Evolutionary conservation across 768 basidiomycete genomes (phyloP), one percentile per base, ranked within the genome.

Genomic region (Lepiota brunneoincarnata): DNA sequence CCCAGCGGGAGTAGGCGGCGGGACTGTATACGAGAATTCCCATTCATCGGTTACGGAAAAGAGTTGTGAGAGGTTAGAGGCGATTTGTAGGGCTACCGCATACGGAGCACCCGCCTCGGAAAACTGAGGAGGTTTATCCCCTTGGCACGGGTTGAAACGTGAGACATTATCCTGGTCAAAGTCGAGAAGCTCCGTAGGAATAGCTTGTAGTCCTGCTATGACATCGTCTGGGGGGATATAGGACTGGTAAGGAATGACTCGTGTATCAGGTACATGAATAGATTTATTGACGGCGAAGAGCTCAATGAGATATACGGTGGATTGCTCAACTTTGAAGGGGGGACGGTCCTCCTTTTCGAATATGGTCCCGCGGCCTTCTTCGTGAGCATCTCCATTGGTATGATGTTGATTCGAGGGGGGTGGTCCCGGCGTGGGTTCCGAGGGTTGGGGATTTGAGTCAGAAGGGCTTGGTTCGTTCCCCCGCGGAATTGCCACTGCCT

Each of bases 21-120:
- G 74, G 40, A 80, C 57, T 6, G 71, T 64, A 59, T 81, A 79
- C 53, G 76, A 79, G 58, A 81, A 82, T 23, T 83, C 80, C 79
- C 82, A 90, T 48, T 88, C 83, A 54, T 91, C 89, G 4, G 87
- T 86, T 1, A 87, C 76, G 34, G 80, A 76, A 87, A 89, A 93
- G 59, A 72, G 86, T 4, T 72, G 72, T 36, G 84, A 80, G 3
- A 92, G 60, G 36, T 75, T 74, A 0, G 84, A 76, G 0, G 83
- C 87, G 26, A 88, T 86, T 63, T 93, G 85, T 10, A 91, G 69
- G 3, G 89, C 90, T 14, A 88, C 68, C 1, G 84, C 84, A 61
- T 80, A 89, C 0, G 91, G 79, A 1, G 82, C 76, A 6, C 80
- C 75, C 6, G 86, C 81, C 1, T 79, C 75, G 3, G 68, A 67